phyloP scores from a whole-genome alignment of 768 basidiomycete genomes.

The Ramaria rubella region DNA sequence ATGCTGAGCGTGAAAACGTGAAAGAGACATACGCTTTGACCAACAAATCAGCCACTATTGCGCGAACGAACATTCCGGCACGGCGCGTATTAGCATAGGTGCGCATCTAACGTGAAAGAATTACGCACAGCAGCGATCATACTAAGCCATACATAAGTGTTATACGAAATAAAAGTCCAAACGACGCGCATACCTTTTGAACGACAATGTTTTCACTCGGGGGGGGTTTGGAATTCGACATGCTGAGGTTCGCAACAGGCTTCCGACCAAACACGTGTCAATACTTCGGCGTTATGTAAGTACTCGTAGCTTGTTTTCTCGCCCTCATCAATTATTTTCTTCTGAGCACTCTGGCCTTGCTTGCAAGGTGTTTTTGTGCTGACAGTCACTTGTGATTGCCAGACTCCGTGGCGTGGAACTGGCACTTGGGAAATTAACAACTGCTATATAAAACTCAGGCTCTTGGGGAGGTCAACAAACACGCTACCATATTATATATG shows the following conservation, averaged over 20 bases:
- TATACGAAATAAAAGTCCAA: not conserved
- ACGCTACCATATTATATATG: too few species aligned
- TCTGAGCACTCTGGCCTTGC: not conserved
- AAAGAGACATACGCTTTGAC: conserved; percentile 71
- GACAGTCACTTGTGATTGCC: too few species aligned
- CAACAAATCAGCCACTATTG: conserved; percentile 68
- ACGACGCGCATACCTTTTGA: conserved; percentile 65
- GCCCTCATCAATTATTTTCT: not conserved
- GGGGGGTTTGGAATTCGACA: conserved; percentile 53
- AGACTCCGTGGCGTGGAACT: too few species aligned
- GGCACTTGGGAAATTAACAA: too few species aligned
- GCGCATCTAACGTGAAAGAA: not conserved
- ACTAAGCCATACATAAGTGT: conserved; percentile 35
- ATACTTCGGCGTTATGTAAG: too few species aligned
- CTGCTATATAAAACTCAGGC: too few species aligned
- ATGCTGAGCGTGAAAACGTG: not conserved
- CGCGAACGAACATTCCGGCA: not conserved
- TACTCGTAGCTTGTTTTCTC: not conserved
- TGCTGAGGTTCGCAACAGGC: conserved; percentile 17
- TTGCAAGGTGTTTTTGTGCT: too few species aligned
- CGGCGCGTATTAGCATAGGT: not conserved
- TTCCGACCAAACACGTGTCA: conserved; percentile 1
- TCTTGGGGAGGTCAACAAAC: too few species aligned
- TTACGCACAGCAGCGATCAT: conserved; percentile 78
- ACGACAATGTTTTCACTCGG: conserved; percentile 88